Evolutionary conservation across 1,284 basidiomycete genomes (phyloP), one percentile per base, ranked within the genome.

Genomic region (Porodaedalea pini): DNA sequence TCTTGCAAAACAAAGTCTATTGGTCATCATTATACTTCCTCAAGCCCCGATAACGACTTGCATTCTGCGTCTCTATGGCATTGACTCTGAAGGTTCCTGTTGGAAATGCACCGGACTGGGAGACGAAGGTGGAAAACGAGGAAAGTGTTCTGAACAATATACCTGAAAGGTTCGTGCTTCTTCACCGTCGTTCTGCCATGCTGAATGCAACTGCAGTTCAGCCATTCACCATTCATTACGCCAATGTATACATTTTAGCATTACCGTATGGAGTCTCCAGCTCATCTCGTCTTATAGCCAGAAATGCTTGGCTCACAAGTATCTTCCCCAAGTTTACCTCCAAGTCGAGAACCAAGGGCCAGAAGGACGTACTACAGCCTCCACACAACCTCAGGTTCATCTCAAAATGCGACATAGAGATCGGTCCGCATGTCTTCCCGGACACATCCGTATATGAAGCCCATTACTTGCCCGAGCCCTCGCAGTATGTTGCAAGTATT

Each of bases 251-350:
- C 67, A 47, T 48, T 11, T 21, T 41, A 19, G 13, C 53, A 51
- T 7, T 54, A 15, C 17, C 23, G 15, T n/a, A n/a, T 7, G 6
- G 27, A 15, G 8, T 4, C 31, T 41, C 41, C 32, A n/a, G 1
- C 13, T 15, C 17, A 19, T 52, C 40, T 51, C 49, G 39, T 53
- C 37, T 59, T 61, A 58, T 61, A 90, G 87, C 88, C 47, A 78
- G 88, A 41, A 81, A 85, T 29, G 79, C 76, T 68, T 88, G 85
- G 85, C 70, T 89, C 8, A 74, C 76, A 34, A 75, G 75, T n/a
- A 78, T 77, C 29, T 87, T 91, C 59, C 82, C 83, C n/a, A 86
- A 81, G 65, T 90, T 90, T 65, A 85, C 84, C 4, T 78, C 77
- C 54, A 83, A 80, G 63, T 69, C 77, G 36, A 78, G 81, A 39